Conservation (phyloP, 2,329 filamentous ascomycete genomes). For the Tolypocladium ovalisporum region DNA sequence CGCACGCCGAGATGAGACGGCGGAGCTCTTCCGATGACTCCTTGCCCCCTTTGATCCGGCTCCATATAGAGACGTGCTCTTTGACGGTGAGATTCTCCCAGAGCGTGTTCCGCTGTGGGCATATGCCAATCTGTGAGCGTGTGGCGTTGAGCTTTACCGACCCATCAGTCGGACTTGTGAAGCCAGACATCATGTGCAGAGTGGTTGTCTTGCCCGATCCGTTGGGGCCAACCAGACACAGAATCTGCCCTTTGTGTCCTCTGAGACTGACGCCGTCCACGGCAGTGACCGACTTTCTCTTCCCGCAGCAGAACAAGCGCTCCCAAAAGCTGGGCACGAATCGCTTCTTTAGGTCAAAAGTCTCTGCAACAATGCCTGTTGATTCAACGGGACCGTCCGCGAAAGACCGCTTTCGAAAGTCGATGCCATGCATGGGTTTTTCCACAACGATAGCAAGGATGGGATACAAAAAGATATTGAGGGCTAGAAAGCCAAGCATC, state of each 20-base stretch:
- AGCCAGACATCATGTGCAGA: constrained; percentile 54
- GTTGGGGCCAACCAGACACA: constrained; percentile 59
- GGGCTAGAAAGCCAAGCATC: constrained; percentile 18
- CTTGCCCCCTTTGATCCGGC: constrained; percentile 39
- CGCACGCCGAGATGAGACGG: constrained; percentile 44
- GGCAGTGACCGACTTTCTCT: constrained; percentile 30
- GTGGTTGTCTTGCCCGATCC: constrained; percentile 63
- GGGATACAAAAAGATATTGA: constrained; percentile 22
- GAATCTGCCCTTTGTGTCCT: constrained; percentile 48
- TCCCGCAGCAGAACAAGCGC: constrained; percentile 17
- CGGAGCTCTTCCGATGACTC: constrained; percentile 34
- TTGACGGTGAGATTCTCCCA: constrained; percentile 55
- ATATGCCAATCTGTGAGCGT: constrained; percentile 35
- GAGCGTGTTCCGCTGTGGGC: constrained; percentile 58
- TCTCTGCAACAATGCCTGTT: constrained; percentile 7
- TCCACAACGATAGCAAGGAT: constrained; percentile 21
- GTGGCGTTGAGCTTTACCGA: constrained; percentile 45
- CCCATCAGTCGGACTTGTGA: constrained; percentile 49
- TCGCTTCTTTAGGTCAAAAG: constrained; percentile 18
- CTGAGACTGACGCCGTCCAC: constrained; percentile 51
- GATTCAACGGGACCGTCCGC: constrained; percentile 11
- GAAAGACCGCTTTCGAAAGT: constrained; percentile 16
- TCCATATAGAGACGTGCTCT: constrained; percentile 55
- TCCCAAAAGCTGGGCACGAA: constrained; percentile 18
- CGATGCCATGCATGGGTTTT: constrained; percentile 20